A percentile compares a stretch with the other conserved stretches of the same genome.
Evolutionary conservation across 192 early-diverging fungal species (phyloP).

Genomic region (Coemansia sp.): DNA sequence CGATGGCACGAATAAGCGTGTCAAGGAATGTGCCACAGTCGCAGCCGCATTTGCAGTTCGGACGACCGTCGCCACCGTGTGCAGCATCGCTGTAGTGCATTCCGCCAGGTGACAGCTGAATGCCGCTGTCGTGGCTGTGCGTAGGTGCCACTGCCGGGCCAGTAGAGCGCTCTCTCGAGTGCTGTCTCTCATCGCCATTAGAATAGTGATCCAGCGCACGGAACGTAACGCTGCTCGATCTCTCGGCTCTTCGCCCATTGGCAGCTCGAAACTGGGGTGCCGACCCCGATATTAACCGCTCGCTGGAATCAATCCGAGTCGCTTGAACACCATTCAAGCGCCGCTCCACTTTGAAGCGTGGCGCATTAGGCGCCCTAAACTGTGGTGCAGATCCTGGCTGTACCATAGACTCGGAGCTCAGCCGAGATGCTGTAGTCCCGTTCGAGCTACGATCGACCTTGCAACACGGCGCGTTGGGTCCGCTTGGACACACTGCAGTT

Average conservation of each 20-base stretch:
- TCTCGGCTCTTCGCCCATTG: background rate
- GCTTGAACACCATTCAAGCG: background rate
- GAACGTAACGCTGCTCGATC: background rate
- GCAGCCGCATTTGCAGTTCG: slow-evolving; percentile 54
- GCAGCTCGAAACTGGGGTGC: background rate
- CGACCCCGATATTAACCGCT: background rate
- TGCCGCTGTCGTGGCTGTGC: background rate
- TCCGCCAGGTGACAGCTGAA: background rate
- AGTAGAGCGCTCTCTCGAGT: background rate
- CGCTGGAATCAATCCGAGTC: background rate
- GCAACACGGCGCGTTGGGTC: slow-evolving; percentile 25
- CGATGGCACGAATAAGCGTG: slow-evolving; percentile 45
- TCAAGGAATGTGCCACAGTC: slow-evolving; percentile 47
- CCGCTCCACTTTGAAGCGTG: slow-evolving; percentile 7
- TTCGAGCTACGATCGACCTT: slow-evolving; percentile 5
- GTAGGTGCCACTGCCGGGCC: background rate
- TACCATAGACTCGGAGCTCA: background rate
- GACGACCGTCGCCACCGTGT: slow-evolving; percentile 13
- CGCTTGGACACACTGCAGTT: slow-evolving; percentile 8
- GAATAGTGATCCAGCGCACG: slow-evolving; percentile 6
- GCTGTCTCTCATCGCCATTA: background rate
- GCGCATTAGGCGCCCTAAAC: background rate
- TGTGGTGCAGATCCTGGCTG: background rate
- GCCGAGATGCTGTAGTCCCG: background rate
- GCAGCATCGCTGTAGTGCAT: slow-evolving; percentile 6